Conservation (phyloP, 441 rosid species). For the Brassica hybrid region DNA sequence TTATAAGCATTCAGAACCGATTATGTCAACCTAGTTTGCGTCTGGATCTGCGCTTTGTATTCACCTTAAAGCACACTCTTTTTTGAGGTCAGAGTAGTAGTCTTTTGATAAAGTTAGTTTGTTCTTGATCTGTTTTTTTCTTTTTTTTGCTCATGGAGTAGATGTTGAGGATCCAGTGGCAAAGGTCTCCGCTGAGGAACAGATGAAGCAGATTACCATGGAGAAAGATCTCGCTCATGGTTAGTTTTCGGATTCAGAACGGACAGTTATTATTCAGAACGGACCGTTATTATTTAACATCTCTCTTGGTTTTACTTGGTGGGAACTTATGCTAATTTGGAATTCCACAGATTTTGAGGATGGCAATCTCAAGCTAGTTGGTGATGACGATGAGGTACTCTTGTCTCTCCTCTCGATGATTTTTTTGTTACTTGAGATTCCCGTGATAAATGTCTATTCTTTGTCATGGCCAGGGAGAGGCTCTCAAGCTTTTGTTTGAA, state of each 20-base stretch:
- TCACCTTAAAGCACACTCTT: neutral
- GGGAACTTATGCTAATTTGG: neutral
- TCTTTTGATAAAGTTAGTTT: neutral
- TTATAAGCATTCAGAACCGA: neutral
- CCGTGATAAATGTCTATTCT: neutral
- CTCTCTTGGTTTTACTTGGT: neutral
- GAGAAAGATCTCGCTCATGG: slow-evolving; percentile 58
- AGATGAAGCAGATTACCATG: slow-evolving; percentile 31
- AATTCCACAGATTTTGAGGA: neutral
- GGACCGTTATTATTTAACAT: too few species aligned
- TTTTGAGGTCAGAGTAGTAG: neutral
- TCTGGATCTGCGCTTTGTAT: neutral
- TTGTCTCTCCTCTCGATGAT: neutral
- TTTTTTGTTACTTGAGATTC: neutral
- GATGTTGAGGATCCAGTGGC: slow-evolving; percentile 84
- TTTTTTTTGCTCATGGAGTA: neutral
- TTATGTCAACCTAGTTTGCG: neutral
- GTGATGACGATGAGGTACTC: neutral
- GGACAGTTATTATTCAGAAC: too few species aligned
- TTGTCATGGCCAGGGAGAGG: neutral
- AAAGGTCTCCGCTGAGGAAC: slow-evolving; percentile 67
- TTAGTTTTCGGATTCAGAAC: slow-evolving; percentile 17
- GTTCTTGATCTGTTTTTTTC: neutral
- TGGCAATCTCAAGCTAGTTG: neutral
- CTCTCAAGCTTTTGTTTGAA: neutral